Percentiles rank a stretch among this genome's conserved stretches.
Evolutionary conservation across 2,329 filamentous ascomycete species (phyloP).

Genomic region (Trichoderma oligosporum): DNA sequence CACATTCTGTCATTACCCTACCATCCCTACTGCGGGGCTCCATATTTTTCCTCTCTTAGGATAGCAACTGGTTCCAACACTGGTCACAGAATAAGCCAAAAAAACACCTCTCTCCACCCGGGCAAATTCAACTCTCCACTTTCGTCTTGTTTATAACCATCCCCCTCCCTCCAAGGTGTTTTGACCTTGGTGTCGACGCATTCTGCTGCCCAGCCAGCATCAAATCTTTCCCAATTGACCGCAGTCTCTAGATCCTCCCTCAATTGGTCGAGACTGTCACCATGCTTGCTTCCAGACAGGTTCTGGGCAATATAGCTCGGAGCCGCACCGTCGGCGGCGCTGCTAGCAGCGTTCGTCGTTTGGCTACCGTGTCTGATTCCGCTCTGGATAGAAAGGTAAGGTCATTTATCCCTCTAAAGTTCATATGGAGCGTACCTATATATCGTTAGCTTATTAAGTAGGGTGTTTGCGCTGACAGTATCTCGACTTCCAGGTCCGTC

Average conservation of each 20-base stretch:
- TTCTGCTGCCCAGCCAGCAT: constrained; percentile 25
- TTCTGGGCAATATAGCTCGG: constrained; percentile 62
- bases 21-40: constrained; percentile 12
- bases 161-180: constrained; percentile 20
- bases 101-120: constrained; percentile 28
- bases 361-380: constrained; percentile 83
- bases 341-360: constrained; percentile 62
- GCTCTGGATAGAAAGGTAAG: constrained; percentile 86
- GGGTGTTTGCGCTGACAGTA: constrained; percentile 21
- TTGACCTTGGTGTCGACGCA: constrained; percentile 17
- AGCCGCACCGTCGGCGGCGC: constrained; percentile 52
- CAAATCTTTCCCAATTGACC: constrained; percentile 22
- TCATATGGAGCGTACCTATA: not conserved
- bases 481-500: constrained; percentile 59
- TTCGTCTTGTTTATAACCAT: constrained; percentile 27
- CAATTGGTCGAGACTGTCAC: constrained; percentile 38
- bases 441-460: not conserved
- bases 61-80: constrained; percentile 23
- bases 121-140: constrained; percentile 16
- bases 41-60: constrained; percentile 13
- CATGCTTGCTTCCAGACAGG: constrained; percentile 70
- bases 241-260: constrained; percentile 29
- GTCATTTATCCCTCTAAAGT: constrained; percentile 42
- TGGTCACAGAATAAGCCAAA: constrained; percentile 22
- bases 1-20: constrained; percentile 16